Conservation (phyloP, 129 eudicot genomes). For the Helianthus tuberosus region DNA sequence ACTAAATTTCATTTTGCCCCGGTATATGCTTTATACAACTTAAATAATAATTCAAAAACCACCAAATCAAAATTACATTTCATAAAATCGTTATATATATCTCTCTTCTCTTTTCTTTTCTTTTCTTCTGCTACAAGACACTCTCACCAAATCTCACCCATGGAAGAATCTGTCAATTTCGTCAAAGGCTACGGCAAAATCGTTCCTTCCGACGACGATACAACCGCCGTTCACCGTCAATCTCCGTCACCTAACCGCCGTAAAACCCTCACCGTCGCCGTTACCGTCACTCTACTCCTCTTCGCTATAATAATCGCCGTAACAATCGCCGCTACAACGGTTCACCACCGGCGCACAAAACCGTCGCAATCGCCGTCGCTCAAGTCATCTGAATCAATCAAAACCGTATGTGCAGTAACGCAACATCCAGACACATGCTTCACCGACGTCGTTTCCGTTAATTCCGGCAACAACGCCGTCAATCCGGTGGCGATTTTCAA, state of each 20-base stretch:
- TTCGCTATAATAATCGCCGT: slow-evolving; percentile 5
- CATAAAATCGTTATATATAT: slow-evolving; percentile 13
- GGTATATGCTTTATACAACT: no score
- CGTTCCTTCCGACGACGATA: slow-evolving; percentile 34
- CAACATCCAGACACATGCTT: slow-evolving; percentile 65
- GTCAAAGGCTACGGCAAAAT: slow-evolving; percentile 64
- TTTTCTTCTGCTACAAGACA: slow-evolving; percentile 7
- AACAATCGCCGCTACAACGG: slow-evolving; percentile 9
- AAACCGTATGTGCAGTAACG: slow-evolving; percentile 67
- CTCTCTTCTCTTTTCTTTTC: no score
- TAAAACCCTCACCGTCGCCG: slow-evolving; percentile 30
- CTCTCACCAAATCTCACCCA: no score
- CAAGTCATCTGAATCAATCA: slow-evolving; percentile 11
- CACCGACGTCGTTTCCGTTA: slow-evolving; percentile 45
- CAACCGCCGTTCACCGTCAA: slow-evolving; percentile 16
- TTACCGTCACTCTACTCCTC: not conserved
- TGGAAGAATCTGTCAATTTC: slow-evolving; percentile 58
- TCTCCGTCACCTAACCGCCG: slow-evolving; percentile 36
- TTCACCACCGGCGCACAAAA: slow-evolving; percentile 27
- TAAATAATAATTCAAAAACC: no score
- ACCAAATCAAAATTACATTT: slow-evolving; percentile 8
- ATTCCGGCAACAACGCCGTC: slow-evolving; percentile 16
- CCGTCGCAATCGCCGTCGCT: slow-evolving; percentile 20
- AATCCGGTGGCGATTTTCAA: slow-evolving; percentile 56
- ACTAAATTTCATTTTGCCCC: no score